Evolutionary conservation across 179 eudicot genomes (phyloP).

Genomic region (Silene vulgaris): DNA sequence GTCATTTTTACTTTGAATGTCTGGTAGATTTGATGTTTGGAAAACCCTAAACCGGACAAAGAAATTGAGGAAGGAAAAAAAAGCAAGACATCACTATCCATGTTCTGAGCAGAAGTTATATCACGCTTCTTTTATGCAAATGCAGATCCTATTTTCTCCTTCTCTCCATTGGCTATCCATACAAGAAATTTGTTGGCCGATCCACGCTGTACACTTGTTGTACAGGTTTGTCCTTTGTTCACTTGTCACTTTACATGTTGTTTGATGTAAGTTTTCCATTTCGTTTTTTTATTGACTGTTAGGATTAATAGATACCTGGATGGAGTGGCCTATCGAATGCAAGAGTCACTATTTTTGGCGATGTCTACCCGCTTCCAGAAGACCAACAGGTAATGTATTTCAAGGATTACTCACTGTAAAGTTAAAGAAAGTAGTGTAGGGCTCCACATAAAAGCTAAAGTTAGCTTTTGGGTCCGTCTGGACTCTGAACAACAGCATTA

Average conservation of each 20-base stretch:
- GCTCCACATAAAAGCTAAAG: no score
- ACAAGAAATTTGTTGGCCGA: constrained; percentile 86
- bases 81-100: neutral
- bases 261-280: constrained; percentile 22
- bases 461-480: no score
- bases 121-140: neutral
- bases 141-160: constrained; percentile 96
- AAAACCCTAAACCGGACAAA: no score
- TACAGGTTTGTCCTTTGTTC: constrained; percentile 58
- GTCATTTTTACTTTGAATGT: neutral
- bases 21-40: no score
- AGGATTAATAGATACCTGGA: constrained; percentile 78
- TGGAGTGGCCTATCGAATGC: constrained; percentile 99
- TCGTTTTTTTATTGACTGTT: constrained; percentile 36
- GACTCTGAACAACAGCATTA: no score
- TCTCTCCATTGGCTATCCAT: constrained; percentile 98
- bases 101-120: neutral
- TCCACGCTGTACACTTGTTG: constrained; percentile 96
- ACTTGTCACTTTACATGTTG: neutral
- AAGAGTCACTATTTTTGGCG: constrained; percentile 93
- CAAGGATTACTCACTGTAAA: neutral
- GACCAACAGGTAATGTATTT: constrained; percentile 63
- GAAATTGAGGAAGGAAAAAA: neutral
- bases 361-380: constrained; percentile 81
- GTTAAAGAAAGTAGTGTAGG: no score